Evolutionary conservation across 805 yeast species (phyloP), one percentile per base, ranked within the genome.

Genomic region (Lachancea waltii): DNA sequence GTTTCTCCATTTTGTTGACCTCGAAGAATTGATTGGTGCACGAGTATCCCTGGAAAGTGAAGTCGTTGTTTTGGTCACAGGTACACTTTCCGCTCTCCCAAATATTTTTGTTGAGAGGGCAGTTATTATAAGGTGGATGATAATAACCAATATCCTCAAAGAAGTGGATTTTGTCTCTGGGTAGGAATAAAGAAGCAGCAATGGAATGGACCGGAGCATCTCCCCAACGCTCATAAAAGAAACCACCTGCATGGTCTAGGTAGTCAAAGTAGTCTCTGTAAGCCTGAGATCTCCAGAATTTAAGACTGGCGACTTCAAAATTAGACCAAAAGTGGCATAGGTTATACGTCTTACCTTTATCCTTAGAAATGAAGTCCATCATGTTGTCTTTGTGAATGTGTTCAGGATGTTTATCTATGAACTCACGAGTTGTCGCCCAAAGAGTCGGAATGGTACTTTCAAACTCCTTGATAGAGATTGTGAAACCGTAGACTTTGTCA

Each of bases 201-300:
- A 85, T 79, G 5, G 94, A 82, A 62, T 85, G 95, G 35, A 85
- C 81, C 24, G 95, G 95, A 19, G 95, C 95, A 62, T 85, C 95
- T 51, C 95, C 95, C 95, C 95, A 85, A 63, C 95, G 73, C 68
- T 83, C 87, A 61, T 85, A 86, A 67, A 82, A 86, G 66, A 86
- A 86, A n/a, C 95, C 95, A 59, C 95, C 95, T 11, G 81, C 74
- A 45, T 74, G 61, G 62, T 86, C 95, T 53, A 86, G 72, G 50
- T 70, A 66, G 14, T 83, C 81, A 51, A 86, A 86, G 62, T 80
- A 86, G 40, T 73, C 70, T 32, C 62, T 50, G 57, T 86, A 86
- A 7, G 85, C 85, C 36, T 79, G 75, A 14, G 75, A 62, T 57
- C 92, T 72, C 85, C 86, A 84, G 59, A 85, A 74, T 39, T 74